Conservation (phyloP, 768 basidiomycete genomes). For the Hericium alpestre region DNA sequence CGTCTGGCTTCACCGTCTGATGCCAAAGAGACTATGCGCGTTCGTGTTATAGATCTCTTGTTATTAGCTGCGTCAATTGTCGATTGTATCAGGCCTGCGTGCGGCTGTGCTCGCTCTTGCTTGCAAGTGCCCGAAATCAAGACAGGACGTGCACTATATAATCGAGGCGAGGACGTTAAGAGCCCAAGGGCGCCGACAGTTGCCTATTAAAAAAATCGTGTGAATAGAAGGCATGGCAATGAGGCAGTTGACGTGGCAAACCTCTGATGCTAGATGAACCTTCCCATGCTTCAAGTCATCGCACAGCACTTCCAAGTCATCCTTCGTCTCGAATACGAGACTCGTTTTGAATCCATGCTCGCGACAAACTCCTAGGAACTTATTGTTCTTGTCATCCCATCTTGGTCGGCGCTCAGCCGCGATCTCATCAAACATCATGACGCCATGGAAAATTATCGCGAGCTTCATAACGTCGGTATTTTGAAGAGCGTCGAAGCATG, state of each 20-base stretch:
- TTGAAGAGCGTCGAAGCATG: not conserved
- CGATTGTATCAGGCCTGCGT: not conserved
- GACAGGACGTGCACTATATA: not conserved
- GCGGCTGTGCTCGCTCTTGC: not conserved
- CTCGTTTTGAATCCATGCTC: not conserved
- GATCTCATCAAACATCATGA: not conserved
- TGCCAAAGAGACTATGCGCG: not conserved
- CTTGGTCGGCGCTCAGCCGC: not conserved
- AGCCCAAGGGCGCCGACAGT: not conserved
- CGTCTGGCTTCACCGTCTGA: not conserved
- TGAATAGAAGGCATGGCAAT: not conserved
- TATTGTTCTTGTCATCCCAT: not conserved
- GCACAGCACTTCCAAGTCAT: not conserved
- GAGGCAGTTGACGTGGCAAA: not conserved
- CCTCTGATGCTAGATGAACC: not conserved
- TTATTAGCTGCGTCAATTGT: not conserved
- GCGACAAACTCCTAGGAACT: not conserved
- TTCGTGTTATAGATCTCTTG: not conserved
- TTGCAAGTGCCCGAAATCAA: not conserved
- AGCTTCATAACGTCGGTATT: not conserved
- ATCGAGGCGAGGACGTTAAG: not conserved
- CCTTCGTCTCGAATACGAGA: not conserved
- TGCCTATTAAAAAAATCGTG: not conserved
- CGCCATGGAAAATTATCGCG: not conserved
- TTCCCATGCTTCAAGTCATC: not conserved